phyloP scores from a whole-genome alignment of 2,329 filamentous ascomycete genomes.

The Paramyrothecium roridum region DNA sequence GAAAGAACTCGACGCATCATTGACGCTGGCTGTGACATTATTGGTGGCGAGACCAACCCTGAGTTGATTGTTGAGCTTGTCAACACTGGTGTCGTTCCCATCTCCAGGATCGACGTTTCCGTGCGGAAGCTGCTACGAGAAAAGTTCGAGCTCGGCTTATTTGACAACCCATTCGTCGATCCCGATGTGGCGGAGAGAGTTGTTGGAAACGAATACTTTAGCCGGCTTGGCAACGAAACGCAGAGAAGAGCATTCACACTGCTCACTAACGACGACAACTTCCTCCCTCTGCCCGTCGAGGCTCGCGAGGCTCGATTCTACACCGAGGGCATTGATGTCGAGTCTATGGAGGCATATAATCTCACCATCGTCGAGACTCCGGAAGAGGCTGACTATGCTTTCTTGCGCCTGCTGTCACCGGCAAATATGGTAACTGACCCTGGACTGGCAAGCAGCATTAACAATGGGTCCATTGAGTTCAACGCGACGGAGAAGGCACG shows the following conservation, averaged over 20 bases:
- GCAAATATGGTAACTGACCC: slow-evolving; percentile 28
- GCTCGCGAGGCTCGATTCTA: slow-evolving; percentile 15
- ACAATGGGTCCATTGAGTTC: slow-evolving; percentile 38
- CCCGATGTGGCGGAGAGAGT: slow-evolving; percentile 32
- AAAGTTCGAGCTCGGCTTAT: slow-evolving; percentile 48
- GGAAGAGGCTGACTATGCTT: slow-evolving; percentile 35
- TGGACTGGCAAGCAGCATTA: slow-evolving; percentile 34
- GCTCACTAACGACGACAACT: slow-evolving; percentile 17
- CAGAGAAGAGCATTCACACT: slow-evolving; percentile 15
- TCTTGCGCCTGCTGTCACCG: slow-evolving; percentile 35
- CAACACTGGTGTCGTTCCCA: slow-evolving; percentile 33
- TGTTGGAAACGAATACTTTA: slow-evolving; percentile 42
- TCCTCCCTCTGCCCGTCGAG: slow-evolving; percentile 14
- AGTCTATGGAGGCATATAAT: slow-evolving; percentile 13
- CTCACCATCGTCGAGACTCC: slow-evolving; percentile 30
- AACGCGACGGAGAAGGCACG: slow-evolving; percentile 20
- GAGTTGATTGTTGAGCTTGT: slow-evolving; percentile 48
- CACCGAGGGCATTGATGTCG: slow-evolving; percentile 12
- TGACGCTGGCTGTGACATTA: slow-evolving; percentile 48
- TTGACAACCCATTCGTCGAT: slow-evolving; percentile 48
- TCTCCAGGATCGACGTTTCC: slow-evolving; percentile 40
- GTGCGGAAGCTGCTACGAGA: slow-evolving; percentile 41
- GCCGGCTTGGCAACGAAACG: slow-evolving; percentile 12
- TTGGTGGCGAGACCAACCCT: slow-evolving; percentile 43
- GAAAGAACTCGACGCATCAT: slow-evolving; percentile 40